A percentile compares a stretch with the other conserved stretches of the same genome.
phyloP scores from a whole-genome alignment of 2,329 filamentous ascomycete genomes.

The Aspergillus carbonarius region DNA sequence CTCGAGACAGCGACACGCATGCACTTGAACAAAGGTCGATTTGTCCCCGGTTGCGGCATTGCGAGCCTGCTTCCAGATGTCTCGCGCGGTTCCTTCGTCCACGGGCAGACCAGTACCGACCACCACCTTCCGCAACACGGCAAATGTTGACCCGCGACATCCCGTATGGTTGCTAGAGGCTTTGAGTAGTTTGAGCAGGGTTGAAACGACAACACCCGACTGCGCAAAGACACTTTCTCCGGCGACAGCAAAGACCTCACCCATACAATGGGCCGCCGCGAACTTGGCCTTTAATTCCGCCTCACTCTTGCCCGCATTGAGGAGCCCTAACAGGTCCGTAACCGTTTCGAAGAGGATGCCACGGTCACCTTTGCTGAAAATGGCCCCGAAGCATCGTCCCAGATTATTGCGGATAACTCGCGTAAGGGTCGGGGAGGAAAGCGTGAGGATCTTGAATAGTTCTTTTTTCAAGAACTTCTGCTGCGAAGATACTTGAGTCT shows the following conservation, averaged over 20 bases:
- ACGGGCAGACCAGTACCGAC: slow-evolving; percentile 72
- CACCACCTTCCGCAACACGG: slow-evolving; percentile 71
- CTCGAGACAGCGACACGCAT: slow-evolving; percentile 76
- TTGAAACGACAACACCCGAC: slow-evolving; percentile 70
- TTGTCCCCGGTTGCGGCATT: slow-evolving; percentile 77
- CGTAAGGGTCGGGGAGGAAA: slow-evolving; percentile 76
- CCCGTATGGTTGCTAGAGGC: slow-evolving; percentile 76
- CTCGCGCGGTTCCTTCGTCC: slow-evolving; percentile 81
- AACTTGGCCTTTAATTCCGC: slow-evolving; percentile 77
- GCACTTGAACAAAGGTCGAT: slow-evolving; percentile 73
- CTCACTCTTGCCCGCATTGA: slow-evolving; percentile 74
- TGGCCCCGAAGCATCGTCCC: slow-evolving; percentile 76
- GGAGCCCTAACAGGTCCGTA: slow-evolving; percentile 75
- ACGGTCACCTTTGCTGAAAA: slow-evolving; percentile 82
- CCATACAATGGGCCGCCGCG: slow-evolving; percentile 82
- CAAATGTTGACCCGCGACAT: slow-evolving; percentile 74
- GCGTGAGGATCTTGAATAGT: slow-evolving; percentile 86
- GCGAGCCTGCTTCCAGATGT: slow-evolving; percentile 89
- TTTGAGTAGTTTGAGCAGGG: slow-evolving; percentile 77
- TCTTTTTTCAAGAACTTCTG: slow-evolving; percentile 93
- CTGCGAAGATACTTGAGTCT: slow-evolving; percentile 80
- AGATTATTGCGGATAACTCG: slow-evolving; percentile 88
- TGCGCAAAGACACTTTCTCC: slow-evolving; percentile 89
- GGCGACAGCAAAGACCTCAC: slow-evolving; percentile 85
- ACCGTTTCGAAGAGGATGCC: slow-evolving; percentile 93